These are phyloP conservation scores for Leccinum ponderosum DNA, from an alignment of 1,284 basidiomycete genomes.

Conservation along the genomic window DNA sequence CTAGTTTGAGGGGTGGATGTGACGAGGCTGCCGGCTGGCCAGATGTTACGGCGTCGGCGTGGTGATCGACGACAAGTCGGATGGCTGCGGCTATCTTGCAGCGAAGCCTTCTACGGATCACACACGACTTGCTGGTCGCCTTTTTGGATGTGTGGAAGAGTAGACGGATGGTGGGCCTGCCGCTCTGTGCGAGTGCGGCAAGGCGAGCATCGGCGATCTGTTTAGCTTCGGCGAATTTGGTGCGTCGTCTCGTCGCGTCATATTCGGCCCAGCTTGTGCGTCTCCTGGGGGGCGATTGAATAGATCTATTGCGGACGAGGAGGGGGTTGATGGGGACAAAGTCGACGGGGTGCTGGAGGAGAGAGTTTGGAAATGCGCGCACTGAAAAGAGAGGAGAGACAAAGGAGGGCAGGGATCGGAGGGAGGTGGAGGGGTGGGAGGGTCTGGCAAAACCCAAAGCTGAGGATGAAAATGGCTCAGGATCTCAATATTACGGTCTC, in stretches of 20 bases:
- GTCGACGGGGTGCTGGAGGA: slow-evolving; percentile 19
- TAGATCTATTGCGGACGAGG: slow-evolving; percentile 1
- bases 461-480: no score
- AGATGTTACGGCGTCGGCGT: slow-evolving; percentile 13
- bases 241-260: not conserved
- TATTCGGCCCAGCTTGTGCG: not conserved
- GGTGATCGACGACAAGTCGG: slow-evolving; percentile 23
- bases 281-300: not conserved
- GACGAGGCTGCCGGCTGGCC: not conserved
- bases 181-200: slow-evolving; percentile 8
- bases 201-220: slow-evolving; percentile 8
- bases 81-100: slow-evolving; percentile 28
- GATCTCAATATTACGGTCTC: no score
- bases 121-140: slow-evolving; percentile 26
- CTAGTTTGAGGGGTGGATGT: slow-evolving; percentile 6
- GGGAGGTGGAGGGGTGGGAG: slow-evolving; percentile 19
- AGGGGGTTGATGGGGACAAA: slow-evolving; percentile 17
- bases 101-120: slow-evolving; percentile 26
- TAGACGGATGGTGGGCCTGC: slow-evolving; percentile 16
- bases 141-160: slow-evolving; percentile 31
- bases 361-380: slow-evolving; percentile 28
- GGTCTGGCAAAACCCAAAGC: not conserved
- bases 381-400: slow-evolving; percentile 22
- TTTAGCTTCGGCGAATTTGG: not conserved
- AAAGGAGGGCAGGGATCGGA: slow-evolving; percentile 19